A percentile compares a stretch with the other conserved stretches of the same genome.
phyloP scores from a whole-genome alignment of 2,329 filamentous ascomycete genomes.

The Venturia effusa region DNA sequence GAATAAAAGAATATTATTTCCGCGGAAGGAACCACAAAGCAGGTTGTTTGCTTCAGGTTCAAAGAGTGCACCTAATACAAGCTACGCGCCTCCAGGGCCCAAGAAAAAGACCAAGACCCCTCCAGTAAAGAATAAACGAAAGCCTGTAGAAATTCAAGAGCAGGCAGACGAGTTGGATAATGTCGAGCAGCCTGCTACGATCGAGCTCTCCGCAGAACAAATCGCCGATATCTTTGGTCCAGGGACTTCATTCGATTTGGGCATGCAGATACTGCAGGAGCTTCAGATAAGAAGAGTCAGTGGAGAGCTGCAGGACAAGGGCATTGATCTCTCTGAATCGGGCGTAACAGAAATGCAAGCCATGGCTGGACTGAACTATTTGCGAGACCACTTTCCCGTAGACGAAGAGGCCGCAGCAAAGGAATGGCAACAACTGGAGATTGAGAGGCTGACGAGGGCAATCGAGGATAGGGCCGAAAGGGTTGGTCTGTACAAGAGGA shows the following conservation, averaged over 20 bases:
- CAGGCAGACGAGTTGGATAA: background rate
- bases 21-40: background rate
- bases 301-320: slow-evolving; percentile 29
- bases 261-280: slow-evolving; percentile 27
- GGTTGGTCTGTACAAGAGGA: slow-evolving; percentile 20
- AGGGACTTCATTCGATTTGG: slow-evolving; percentile 19
- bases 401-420: slow-evolving; percentile 30
- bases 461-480: slow-evolving; percentile 21
- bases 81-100: background rate
- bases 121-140: background rate
- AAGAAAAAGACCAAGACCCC: background rate
- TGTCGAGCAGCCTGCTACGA: background rate
- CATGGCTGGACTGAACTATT: slow-evolving; percentile 24
- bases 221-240: slow-evolving; percentile 21
- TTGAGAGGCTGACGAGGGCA: slow-evolving; percentile 27
- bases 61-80: background rate
- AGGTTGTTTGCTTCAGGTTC: background rate
- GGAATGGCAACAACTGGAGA: slow-evolving; percentile 28
- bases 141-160: background rate
- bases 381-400: slow-evolving; percentile 26
- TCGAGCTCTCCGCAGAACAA: slow-evolving; percentile 8
- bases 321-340: slow-evolving; percentile 21
- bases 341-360: slow-evolving; percentile 20
- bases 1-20: background rate
- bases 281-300: slow-evolving; percentile 28